Percentiles rank a stretch among this genome's conserved stretches.
These are phyloP conservation scores for Tothia fuscella DNA, from an alignment of 2,329 filamentous ascomycete species.

Conservation along the genomic window DNA sequence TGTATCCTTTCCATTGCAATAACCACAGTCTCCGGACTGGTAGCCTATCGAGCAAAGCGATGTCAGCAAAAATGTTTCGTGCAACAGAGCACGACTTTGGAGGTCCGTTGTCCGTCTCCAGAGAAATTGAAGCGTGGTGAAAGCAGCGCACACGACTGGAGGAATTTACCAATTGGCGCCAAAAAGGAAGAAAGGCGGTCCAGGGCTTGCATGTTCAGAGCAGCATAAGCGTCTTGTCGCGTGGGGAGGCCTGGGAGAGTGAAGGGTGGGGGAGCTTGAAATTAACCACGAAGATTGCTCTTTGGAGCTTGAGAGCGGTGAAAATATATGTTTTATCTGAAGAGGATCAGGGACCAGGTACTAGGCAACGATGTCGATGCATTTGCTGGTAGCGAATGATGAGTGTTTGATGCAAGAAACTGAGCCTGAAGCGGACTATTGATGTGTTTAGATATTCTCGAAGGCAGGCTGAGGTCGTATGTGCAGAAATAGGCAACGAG, in stretches of 20 bases:
- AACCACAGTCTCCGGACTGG: constrained; percentile 36
- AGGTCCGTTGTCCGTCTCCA: constrained; percentile 17
- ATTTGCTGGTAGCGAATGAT: too few species aligned
- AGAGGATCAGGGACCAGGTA: too few species aligned
- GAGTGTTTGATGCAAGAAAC: too few species aligned
- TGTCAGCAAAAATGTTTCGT: not conserved
- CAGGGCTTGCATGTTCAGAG: constrained; percentile 5
- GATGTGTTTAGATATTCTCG: too few species aligned
- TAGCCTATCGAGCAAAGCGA: constrained; percentile 27
- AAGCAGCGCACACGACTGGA: constrained; percentile 25
- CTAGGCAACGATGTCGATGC: too few species aligned
- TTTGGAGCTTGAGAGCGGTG: too few species aligned
- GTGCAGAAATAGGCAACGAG: too few species aligned
- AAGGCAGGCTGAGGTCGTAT: too few species aligned
- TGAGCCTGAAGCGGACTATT: too few species aligned
- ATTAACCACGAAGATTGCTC: too few species aligned
- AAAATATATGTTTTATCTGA: too few species aligned
- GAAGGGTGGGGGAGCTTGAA: too few species aligned
- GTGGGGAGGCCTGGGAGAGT: not conserved
- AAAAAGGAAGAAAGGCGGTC: constrained; percentile 15
- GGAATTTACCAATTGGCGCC: constrained; percentile 28
- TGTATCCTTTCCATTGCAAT: constrained; percentile 36
- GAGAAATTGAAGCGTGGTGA: constrained; percentile 26
- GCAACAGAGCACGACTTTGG: constrained; percentile 3
- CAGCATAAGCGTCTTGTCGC: constrained; percentile 2